phyloP scores from a whole-genome alignment of 2,329 filamentous ascomycete genomes.

The Scopulariopsis brevicaulis region DNA sequence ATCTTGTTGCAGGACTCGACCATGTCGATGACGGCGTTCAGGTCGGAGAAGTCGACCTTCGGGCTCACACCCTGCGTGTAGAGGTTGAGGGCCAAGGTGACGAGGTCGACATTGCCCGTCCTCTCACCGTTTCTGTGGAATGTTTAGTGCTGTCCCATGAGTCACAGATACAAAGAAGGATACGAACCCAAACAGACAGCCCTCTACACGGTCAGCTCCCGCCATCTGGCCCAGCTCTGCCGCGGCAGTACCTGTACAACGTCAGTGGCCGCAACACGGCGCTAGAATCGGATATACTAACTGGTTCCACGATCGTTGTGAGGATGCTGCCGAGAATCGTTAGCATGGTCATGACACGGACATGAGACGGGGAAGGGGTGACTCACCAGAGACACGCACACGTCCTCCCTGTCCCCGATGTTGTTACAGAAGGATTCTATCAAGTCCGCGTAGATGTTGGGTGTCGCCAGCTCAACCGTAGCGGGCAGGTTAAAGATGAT shows the following conservation, averaged over 20 bases:
- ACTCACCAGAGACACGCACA: slow-evolving; percentile 67
- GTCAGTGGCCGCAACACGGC: not conserved
- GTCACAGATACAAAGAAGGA: not conserved
- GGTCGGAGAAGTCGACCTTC: slow-evolving; percentile 53
- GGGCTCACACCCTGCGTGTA: slow-evolving; percentile 74
- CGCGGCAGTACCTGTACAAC: slow-evolving; percentile 53
- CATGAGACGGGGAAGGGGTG: not conserved
- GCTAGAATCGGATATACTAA: slow-evolving; percentile 4
- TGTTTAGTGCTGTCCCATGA: not conserved
- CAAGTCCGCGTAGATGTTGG: slow-evolving; percentile 92
- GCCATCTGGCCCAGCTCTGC: slow-evolving; percentile 88
- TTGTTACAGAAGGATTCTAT: slow-evolving; percentile 90
- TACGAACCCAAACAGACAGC: slow-evolving; percentile 60
- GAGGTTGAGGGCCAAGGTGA: slow-evolving; percentile 3
- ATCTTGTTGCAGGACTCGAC: slow-evolving; percentile 85
- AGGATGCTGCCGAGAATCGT: slow-evolving; percentile 40
- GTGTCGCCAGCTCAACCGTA: slow-evolving; percentile 89
- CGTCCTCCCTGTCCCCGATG: slow-evolving; percentile 74
- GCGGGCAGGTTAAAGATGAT: slow-evolving; percentile 97
- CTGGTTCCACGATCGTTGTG: slow-evolving; percentile 79
- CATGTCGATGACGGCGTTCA: slow-evolving; percentile 29
- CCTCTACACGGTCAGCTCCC: slow-evolving; percentile 79
- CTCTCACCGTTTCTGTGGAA: slow-evolving; percentile 35
- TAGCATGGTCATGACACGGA: not conserved
- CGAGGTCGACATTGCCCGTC: slow-evolving; percentile 3